phyloP scores from a whole-genome alignment of 495 filamentous ascomycete species.

The Penicillium longicatenatum region DNA sequence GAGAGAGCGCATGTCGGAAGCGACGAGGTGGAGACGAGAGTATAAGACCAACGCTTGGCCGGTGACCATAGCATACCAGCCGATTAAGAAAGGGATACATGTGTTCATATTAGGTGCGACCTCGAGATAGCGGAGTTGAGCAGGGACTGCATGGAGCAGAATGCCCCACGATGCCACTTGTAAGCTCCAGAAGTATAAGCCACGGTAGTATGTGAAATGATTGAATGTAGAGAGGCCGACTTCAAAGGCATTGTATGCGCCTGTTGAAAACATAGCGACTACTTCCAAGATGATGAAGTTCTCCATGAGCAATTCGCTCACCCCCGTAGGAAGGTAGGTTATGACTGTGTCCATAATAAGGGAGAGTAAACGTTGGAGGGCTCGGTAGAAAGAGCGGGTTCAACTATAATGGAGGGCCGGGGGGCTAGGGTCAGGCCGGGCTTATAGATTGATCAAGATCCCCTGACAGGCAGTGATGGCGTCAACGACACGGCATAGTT shows the following conservation, averaged over 20 bases:
- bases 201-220: conserved; percentile 33
- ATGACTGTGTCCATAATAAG: conserved; percentile 18
- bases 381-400: neutral
- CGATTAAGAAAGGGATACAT: conserved; percentile 36
- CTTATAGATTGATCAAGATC: conserved; percentile 7
- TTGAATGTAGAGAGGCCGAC: conserved; percentile 35
- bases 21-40: conserved; percentile 63
- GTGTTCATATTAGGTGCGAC: neutral
- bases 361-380: neutral
- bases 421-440: neutral
- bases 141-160: conserved; percentile 26
- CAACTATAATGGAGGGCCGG: no score
- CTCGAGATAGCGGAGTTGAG: conserved; percentile 3
- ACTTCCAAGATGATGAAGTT: conserved; percentile 14
- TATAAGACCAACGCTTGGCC: conserved; percentile 66
- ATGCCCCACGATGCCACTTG: conserved; percentile 33
- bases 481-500: neutral
- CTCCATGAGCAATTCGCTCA: conserved; percentile 7
- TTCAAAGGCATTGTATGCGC: conserved; percentile 33
- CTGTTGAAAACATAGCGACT: conserved; percentile 28
- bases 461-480: conserved; percentile 1
- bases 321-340: conserved; percentile 10
- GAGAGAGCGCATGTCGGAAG: conserved; percentile 38
- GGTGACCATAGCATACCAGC: conserved; percentile 63
- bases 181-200: conserved; percentile 46